phyloP scores from a whole-genome alignment of 2,329 filamentous ascomycete genomes.

The Paramyrothecium sp. region DNA sequence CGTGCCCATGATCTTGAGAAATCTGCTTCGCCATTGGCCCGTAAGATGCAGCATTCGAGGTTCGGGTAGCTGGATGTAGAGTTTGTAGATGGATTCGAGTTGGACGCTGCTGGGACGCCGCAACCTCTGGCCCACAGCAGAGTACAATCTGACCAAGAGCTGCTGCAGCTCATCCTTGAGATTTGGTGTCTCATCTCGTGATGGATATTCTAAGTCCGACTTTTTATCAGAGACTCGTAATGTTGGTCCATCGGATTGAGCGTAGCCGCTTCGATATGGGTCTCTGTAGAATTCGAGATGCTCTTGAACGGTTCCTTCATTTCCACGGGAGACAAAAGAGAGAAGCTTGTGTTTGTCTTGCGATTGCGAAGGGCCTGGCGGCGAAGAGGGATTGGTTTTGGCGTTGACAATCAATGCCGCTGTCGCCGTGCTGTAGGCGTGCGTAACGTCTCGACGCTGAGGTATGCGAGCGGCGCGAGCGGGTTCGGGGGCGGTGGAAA shows the following conservation, averaged over 20 bases:
- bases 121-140: conserved; percentile 38
- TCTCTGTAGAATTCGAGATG: conserved; percentile 51
- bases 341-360: conserved; percentile 45
- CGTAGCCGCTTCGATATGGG: conserved; percentile 54
- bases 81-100: conserved; percentile 44
- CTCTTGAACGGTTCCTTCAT: conserved; percentile 48
- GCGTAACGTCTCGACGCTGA: conserved; percentile 16
- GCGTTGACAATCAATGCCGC: conserved; percentile 12
- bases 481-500: conserved; percentile 24
- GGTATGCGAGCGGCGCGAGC: conserved; percentile 14
- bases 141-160: conserved; percentile 36
- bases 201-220: conserved; percentile 48
- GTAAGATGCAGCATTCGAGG: conserved; percentile 51
- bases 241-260: conserved; percentile 45
- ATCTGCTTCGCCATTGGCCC: conserved; percentile 53
- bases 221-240: conserved; percentile 48
- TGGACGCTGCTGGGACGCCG: conserved; percentile 38
- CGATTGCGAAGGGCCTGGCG: conserved; percentile 7
- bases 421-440: conserved; percentile 24
- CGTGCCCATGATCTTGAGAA: conserved; percentile 69
- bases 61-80: conserved; percentile 50
- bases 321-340: conserved; percentile 49
- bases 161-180: conserved; percentile 31
- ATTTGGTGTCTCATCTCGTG: conserved; percentile 35
- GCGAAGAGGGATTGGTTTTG: conserved; percentile 8